These are phyloP conservation scores for Solanum chiquidenum DNA, from an alignment of 257 asterid genomes.

Conservation along the genomic window DNA sequence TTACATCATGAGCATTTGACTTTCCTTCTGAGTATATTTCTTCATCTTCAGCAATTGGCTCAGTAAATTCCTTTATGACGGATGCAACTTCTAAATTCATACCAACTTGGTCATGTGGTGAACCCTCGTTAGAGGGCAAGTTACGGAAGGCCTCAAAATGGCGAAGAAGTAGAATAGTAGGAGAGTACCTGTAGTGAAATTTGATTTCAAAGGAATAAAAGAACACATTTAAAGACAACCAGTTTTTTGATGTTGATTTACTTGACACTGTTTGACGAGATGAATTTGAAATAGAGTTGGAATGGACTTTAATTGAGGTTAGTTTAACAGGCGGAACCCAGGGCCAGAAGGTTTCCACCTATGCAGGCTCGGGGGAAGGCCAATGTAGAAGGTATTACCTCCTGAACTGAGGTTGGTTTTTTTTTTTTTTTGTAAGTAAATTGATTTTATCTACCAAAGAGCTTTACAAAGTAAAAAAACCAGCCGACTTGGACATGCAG, in stretches of 20 bases:
- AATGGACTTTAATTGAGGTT: neutral
- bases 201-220: neutral
- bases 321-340: neutral
- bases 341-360: neutral
- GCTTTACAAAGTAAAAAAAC: too few relatives aligned
- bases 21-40: conserved; percentile 32
- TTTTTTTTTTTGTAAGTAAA: too few relatives aligned
- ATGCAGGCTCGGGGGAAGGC: neutral
- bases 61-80: conserved; percentile 72
- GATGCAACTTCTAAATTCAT: conserved; percentile 78
- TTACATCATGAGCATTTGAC: conserved; percentile 38
- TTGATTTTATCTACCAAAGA: too few relatives aligned
- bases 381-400: neutral
- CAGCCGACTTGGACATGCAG: too few relatives aligned
- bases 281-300: neutral
- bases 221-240: neutral
- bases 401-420: neutral
- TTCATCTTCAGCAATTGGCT: conserved; percentile 48
- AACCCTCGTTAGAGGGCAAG: conserved; percentile 60
- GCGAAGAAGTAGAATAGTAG: conserved; percentile 86
- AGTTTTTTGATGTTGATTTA: neutral
- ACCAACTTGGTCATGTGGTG: conserved; percentile 78
- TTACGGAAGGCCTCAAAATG: conserved; percentile 81
- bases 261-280: neutral
- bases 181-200: conserved; percentile 47